Evolutionary conservation across 768 basidiomycete species (phyloP), one percentile per base, ranked within the genome.

Genomic region (Xerocomellus intermedius): DNA sequence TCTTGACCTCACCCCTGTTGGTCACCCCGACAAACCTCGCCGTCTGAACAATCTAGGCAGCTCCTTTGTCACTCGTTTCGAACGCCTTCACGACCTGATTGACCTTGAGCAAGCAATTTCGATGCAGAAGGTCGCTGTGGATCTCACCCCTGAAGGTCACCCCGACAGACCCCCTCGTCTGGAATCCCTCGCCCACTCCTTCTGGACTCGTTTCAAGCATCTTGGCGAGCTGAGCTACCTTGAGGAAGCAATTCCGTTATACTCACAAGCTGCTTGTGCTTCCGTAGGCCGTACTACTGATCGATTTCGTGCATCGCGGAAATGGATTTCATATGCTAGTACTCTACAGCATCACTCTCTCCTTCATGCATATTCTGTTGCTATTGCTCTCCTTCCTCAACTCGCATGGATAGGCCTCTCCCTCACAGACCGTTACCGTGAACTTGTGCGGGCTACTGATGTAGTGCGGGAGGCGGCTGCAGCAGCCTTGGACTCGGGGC

Each of bases 381-480:
- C 68, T 0, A 56, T 69, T 5, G n/a, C 37, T 49, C 59, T 69
- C 26, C 57, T 69, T 6, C 67, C 67, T 42, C 46, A 59, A n/a
- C 48, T 55, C 12, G 54, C 48, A 2, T 55, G 54, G 54, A 50
- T 52, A 5, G 55, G 50, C 4, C 35, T 44, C 13, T 16, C 51
- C 28, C 33, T 54, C 32, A 9, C 24, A 17, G 3, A 24, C 6
- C 59, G 59, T 5, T 59, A 54, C 17, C 10, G 24, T 4, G 33
- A 42, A 24, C 58, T 60, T 14, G 3, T 28, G 1, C 17, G 12
- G 12, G 56, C 10, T 42, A 33, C 52, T 5, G 35, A 54, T 21
- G 42, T 59, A 5, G 58, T 45, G 3, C 48, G 48, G 4, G 59
- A 59, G 12, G 59, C 59, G 0, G 57, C 57, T 0, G 52, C 57